These are phyloP conservation scores for Chrysosporium keratinophilum DNA, from an alignment of 2,329 filamentous ascomycete species.

Conservation along the genomic window DNA sequence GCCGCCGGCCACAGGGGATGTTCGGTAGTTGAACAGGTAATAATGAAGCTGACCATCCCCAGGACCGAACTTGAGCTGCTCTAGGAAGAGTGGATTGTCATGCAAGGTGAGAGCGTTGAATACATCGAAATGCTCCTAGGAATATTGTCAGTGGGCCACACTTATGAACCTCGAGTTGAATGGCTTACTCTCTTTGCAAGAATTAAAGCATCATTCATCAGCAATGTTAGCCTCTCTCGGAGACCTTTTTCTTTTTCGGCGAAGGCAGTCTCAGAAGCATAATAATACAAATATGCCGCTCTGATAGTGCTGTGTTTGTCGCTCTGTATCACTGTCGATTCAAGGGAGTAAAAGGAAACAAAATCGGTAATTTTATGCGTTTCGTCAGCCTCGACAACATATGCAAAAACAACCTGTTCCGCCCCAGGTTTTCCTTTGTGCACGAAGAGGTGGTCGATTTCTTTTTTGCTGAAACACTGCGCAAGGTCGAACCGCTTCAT, in stretches of 20 bases:
- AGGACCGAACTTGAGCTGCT: slow-evolving; percentile 86
- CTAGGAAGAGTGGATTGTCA: slow-evolving; percentile 88
- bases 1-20: slow-evolving; percentile 72
- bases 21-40: slow-evolving; percentile 95
- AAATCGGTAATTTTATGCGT: slow-evolving; percentile 86
- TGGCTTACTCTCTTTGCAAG: slow-evolving; percentile 61
- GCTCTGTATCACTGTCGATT: slow-evolving; percentile 81
- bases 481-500: slow-evolving; percentile 71
- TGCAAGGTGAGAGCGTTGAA: slow-evolving; percentile 91
- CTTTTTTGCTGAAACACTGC: slow-evolving; percentile 67
- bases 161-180: not conserved
- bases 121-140: slow-evolving; percentile 70
- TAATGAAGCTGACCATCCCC: slow-evolving; percentile 94
- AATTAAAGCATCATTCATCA: slow-evolving; percentile 78
- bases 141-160: slow-evolving; percentile 9
- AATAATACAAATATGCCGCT: slow-evolving; percentile 96
- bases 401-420: slow-evolving; percentile 86
- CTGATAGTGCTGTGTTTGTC: slow-evolving; percentile 67
- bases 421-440: slow-evolving; percentile 53
- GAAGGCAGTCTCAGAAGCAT: slow-evolving; percentile 74
- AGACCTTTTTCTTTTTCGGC: slow-evolving; percentile 45
- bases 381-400: slow-evolving; percentile 66
- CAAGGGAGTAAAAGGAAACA: slow-evolving; percentile 91
- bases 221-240: slow-evolving; percentile 66
- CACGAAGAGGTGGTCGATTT: slow-evolving; percentile 80